phyloP scores from a whole-genome alignment of 208 protist species.

The Porcisia hertigi region DNA sequence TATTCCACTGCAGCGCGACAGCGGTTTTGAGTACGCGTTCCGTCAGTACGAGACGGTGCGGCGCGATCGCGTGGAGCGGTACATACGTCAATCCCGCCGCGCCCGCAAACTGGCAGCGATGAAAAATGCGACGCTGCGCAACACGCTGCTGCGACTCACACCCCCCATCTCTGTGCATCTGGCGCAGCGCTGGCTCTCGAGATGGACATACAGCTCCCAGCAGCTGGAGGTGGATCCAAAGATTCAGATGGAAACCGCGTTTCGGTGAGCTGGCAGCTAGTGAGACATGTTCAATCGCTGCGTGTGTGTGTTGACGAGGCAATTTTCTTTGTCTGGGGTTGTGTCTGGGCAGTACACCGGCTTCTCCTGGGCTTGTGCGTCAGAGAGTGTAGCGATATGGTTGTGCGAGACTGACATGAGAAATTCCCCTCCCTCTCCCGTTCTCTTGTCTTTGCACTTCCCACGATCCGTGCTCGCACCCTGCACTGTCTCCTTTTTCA shows the following conservation, averaged over 20 bases:
- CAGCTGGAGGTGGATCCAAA: constrained; percentile 84
- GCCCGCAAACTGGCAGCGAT: constrained; percentile 67
- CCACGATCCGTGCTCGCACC: not conserved
- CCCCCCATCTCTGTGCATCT: constrained; percentile 47
- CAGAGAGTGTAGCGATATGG: not conserved
- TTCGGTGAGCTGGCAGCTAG: constrained; percentile 30
- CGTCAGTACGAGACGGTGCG: constrained; percentile 81
- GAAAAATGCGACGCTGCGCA: constrained; percentile 42
- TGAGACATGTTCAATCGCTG: not conserved
- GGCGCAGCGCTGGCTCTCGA: constrained; percentile 78
- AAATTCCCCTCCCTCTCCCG: not conserved
- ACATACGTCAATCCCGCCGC: constrained; percentile 86
- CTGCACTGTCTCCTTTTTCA: not conserved
- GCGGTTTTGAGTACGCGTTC: constrained; percentile 87
- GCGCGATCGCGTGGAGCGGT: constrained; percentile 82
- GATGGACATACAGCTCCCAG: constrained; percentile 86
- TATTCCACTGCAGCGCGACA: constrained; percentile 75
- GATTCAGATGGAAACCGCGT: constrained; percentile 84
- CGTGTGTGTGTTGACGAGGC: not conserved
- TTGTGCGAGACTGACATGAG: not conserved
- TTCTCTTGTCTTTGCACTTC: too few relatives aligned
- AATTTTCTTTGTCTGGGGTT: not conserved
- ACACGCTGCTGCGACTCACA: constrained; percentile 48
- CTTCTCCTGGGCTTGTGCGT: not conserved
- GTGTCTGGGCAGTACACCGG: not conserved